A percentile compares a stretch with the other conserved stretches of the same genome.
Evolutionary conservation across 495 filamentous ascomycete species (phyloP).

Genomic region (Lichina pygmaea): DNA sequence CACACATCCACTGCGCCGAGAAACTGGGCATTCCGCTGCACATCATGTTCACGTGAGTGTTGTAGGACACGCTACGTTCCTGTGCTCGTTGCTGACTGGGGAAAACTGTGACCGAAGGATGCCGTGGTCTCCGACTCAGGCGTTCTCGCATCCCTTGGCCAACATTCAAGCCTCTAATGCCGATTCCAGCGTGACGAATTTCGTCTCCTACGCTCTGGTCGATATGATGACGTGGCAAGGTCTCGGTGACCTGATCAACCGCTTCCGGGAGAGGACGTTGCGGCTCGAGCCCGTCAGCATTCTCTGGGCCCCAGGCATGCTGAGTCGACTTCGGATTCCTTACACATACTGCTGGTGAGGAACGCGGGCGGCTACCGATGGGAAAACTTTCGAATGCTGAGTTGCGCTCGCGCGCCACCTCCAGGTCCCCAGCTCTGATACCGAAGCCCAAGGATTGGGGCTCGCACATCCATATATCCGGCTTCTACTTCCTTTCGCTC

Average conservation of each 20-base stretch:
- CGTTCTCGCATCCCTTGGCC: slow-evolving; percentile 27
- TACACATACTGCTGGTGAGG: slow-evolving; percentile 51
- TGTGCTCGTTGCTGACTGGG: not conserved
- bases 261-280: slow-evolving; percentile 36
- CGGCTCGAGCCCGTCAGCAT: slow-evolving; percentile 39
- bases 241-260: slow-evolving; percentile 48
- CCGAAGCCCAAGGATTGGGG: slow-evolving; percentile 58
- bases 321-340: slow-evolving; percentile 37
- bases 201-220: slow-evolving; percentile 44
- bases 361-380: not conserved
- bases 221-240: slow-evolving; percentile 68
- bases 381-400: not conserved
- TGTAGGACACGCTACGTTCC: not conserved
- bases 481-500: slow-evolving; percentile 46
- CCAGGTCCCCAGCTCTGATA: slow-evolving; percentile 45
- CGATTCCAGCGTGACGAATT: slow-evolving; percentile 34
- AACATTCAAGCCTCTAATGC: slow-evolving; percentile 24
- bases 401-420: not conserved
- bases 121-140: slow-evolving; percentile 27
- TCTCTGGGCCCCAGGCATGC: slow-evolving; percentile 36
- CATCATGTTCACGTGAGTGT: slow-evolving; percentile 50
- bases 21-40: slow-evolving; percentile 52
- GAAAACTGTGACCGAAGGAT: slow-evolving; percentile 16
- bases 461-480: slow-evolving; percentile 38
- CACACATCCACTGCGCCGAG: slow-evolving; percentile 60